Base-by-base conservation (phyloP, 164 flowering plant genomes). In the Dillenia turbinata region DNA sequence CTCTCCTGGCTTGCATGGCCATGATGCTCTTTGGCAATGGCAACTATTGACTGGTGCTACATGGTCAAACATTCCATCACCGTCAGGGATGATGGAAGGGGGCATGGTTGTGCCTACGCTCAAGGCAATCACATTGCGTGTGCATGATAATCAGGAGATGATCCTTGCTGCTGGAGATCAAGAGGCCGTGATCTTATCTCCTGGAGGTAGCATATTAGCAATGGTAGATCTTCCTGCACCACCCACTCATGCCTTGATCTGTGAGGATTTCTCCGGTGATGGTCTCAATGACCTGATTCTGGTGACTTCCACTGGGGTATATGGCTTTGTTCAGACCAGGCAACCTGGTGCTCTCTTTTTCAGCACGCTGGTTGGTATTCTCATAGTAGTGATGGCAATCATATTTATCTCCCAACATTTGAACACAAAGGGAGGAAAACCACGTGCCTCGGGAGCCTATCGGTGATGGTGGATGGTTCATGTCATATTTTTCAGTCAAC, bases 291-390 rank as follows among this genome's bases (percentile, higher is more conserved):
- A 95, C 71, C 71, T 95, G 49, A 88, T 95, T 59, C 73, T 95
- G 9, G 82, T 95, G 45, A 95, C 94, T 10, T 79, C 91, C 0
- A 90, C 57, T 68, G 98, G 99, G 45, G 81, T 88, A 0, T 92
- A 95, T 61, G 97, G 97, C 26, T 95, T 88, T 72, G 99, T 89
- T 45, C 99, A 95, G 76, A 88, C 96, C 26, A 86, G 96, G 81
- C 94, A 92, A 66, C 97, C 97, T 1, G 97, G 99, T 10, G 99
- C 97, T 62, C 83, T 94, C 60, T 95, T 95, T 86, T 95, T 95
- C 78, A 95, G 99, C 86, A 90, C 91, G 4, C 77, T 95, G 33
- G 88, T 92, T 6, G 99, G 99, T 22, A 90, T 96, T 80, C 94
- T 95, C n/a, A 73, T 95, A 59, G 66, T 95, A 12, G 83, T 92